These are phyloP conservation scores for Phytophthora ohioensis DNA, from an alignment of 352 stramenopile species.

Conservation along the genomic window DNA sequence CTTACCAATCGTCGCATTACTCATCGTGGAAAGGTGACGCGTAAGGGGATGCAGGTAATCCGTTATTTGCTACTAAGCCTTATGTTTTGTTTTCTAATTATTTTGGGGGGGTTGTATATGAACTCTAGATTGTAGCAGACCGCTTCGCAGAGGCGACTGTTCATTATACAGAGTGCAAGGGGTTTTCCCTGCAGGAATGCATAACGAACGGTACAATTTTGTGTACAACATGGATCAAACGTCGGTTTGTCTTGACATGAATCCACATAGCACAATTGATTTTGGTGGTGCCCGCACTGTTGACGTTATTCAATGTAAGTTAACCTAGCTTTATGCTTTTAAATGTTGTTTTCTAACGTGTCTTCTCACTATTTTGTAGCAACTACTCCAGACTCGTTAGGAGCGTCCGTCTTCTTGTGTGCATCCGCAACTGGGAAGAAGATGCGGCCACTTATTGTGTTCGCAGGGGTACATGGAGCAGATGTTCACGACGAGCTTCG, in stretches of 20 bases:
- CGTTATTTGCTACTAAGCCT: background rate
- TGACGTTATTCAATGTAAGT: slow-evolving; percentile 24
- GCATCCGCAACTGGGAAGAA: slow-evolving; percentile 11
- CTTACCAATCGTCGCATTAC: slow-evolving; percentile 14
- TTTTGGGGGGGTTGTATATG: background rate
- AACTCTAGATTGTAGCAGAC: slow-evolving; percentile 6
- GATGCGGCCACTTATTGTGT: slow-evolving; percentile 11
- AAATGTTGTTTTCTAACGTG: background rate
- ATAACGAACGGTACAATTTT: background rate
- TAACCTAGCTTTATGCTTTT: slow-evolving; percentile 1
- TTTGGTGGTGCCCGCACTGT: slow-evolving; percentile 2
- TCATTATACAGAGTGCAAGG: slow-evolving; percentile 13
- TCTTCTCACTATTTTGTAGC: background rate
- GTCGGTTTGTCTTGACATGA: slow-evolving; percentile 26
- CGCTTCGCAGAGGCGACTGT: slow-evolving; percentile 10
- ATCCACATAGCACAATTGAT: slow-evolving; percentile 13
- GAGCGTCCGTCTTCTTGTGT: slow-evolving; percentile 17
- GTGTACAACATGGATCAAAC: slow-evolving; percentile 30
- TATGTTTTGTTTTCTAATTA: background rate
- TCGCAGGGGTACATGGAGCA: slow-evolving; percentile 10
- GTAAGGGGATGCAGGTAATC: slow-evolving; percentile 14
- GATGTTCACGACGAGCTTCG: slow-evolving; percentile 6
- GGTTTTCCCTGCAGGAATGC: slow-evolving; percentile 6
- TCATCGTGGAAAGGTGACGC: background rate
- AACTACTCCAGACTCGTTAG: slow-evolving; percentile 12